Conservation (phyloP, 202 grass and related monocot genomes). For the Miscanthus sacchariflorus region DNA sequence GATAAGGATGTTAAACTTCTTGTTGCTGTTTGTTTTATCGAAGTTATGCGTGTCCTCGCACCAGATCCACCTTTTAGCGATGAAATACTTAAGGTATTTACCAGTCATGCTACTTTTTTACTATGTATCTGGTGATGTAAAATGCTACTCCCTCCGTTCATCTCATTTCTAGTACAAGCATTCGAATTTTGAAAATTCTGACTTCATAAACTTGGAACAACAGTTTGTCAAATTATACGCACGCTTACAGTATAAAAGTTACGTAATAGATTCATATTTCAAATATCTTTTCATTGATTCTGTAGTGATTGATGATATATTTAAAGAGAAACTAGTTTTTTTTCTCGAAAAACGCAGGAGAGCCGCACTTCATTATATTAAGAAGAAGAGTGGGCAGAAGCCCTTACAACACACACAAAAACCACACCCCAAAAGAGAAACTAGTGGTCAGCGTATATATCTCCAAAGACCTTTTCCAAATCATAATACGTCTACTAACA, state of each 20-base stretch:
- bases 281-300: background rate
- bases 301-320: background rate
- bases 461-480: background rate
- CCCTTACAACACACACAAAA: background rate
- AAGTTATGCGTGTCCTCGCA: constrained; percentile 92
- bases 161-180: background rate
- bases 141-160: background rate
- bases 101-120: constrained; percentile 2
- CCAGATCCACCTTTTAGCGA: constrained; percentile 91
- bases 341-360: background rate
- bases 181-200: background rate
- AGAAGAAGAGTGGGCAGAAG: background rate
- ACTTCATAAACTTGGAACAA: background rate
- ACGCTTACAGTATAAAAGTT: background rate
- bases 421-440: background rate
- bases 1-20: constrained; percentile 98
- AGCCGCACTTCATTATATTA: background rate
- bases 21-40: constrained; percentile 82
- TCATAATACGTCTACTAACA: background rate
- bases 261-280: background rate
- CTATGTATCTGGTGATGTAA: constrained; percentile 16
- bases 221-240: background rate
- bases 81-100: constrained; percentile 87
- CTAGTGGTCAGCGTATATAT: background rate
- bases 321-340: background rate